Evolutionary conservation across 2,329 filamentous ascomycete genomes (phyloP).

Genomic region (Curvularia eragrostidis): DNA sequence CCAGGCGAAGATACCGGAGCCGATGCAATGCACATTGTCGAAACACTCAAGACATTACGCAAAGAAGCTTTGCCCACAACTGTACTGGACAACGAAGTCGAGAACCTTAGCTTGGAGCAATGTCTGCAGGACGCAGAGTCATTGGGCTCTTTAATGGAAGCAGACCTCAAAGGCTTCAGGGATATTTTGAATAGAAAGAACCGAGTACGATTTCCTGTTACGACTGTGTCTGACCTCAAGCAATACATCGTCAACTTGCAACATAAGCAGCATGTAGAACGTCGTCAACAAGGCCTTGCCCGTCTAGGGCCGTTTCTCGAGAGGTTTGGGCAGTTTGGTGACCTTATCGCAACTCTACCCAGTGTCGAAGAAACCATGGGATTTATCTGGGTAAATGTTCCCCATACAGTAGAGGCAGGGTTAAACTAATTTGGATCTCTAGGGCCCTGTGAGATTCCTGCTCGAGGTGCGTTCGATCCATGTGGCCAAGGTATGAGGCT

Average conservation of each 20-base stretch:
- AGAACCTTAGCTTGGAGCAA: neutral
- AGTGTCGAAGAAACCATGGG: neutral
- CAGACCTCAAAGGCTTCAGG: neutral
- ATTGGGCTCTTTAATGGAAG: neutral
- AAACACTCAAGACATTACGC: neutral
- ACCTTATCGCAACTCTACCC: constrained; percentile 19
- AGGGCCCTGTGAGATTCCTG: neutral
- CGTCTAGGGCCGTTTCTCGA: constrained; percentile 33
- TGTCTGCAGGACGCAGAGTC: neutral
- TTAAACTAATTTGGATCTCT: neutral
- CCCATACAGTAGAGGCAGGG: neutral
- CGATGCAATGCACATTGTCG: neutral
- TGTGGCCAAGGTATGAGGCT: neutral
- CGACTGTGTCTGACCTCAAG: constrained; percentile 15
- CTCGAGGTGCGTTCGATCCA: neutral
- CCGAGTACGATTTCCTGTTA: constrained; percentile 12
- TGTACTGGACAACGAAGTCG: neutral
- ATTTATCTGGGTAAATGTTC: neutral
- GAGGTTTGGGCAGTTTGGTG: constrained; percentile 31
- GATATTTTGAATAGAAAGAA: constrained; percentile 11
- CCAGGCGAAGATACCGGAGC: too few species aligned
- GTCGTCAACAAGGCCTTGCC: constrained; percentile 25
- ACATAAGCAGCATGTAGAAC: constrained; percentile 16
- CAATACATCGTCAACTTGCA: constrained; percentile 20
- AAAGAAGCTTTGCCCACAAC: neutral